Base-by-base conservation (phyloP, 768 basidiomycete species). In the Collybiopsis luxurians region DNA sequence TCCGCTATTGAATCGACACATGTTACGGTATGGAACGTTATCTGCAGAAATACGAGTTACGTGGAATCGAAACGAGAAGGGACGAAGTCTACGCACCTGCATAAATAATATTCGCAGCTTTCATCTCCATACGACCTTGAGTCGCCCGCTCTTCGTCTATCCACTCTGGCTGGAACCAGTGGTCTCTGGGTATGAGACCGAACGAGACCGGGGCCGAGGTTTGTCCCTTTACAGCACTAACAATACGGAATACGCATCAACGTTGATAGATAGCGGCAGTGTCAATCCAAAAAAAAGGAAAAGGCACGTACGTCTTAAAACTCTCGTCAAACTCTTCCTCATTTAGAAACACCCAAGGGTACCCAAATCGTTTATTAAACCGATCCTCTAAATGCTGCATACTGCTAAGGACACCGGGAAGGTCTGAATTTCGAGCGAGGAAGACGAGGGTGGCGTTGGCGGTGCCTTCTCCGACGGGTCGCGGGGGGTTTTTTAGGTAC, bases 291-390 rank as follows among this genome's bases (percentile, higher is more conserved):
- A n/a, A n/a, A n/a, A n/a, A n/a, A n/a, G n/a, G n/a, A n/a, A n/a
- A n/a, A n/a, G n/a, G n/a, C n/a, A 31, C 27, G 31, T 65, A 84
- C 82, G 73, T 73, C 66, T 86, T 90, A 72, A 95, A 95, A 17
- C 83, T 80, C 1, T 87, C 84, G 13, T 80, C 75, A 69, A 96
- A 96, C 0, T 83, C 81, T 60, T 83, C 81, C 48, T 97, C 94
- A 67, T 96, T 96, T 58, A 98, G 75, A 71, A 97, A 89, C 24
- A 93, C 86, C 69, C 90, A 97, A 3, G 92, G 91, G 65, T 97
- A 96, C 21, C 80, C 77, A 62, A 83, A 89, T 59, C 78, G 81
- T 43, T 76, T 73, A 71, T 98, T 98, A 75, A 95, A 95, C 39
- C 85, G 73, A 59, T 89, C 83, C 72, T 96, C 94, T 59, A 93